Conservation (phyloP, 2,329 filamentous ascomycete species). For the Aspergillus costaricaensis region DNA sequence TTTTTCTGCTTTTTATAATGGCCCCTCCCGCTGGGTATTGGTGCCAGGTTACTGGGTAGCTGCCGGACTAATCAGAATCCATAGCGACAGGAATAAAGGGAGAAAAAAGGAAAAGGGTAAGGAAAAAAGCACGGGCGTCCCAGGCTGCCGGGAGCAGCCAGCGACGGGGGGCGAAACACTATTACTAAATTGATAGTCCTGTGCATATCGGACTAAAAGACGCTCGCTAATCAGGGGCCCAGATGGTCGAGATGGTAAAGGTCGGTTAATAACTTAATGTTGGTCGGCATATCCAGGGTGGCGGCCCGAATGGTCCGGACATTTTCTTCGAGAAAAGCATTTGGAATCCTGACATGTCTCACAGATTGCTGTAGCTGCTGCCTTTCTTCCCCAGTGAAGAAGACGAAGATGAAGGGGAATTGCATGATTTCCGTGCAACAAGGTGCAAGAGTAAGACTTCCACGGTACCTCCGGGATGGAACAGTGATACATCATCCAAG, state of each 20-base stretch:
- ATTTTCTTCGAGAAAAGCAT: not conserved
- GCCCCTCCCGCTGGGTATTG: not conserved
- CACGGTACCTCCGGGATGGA: not conserved
- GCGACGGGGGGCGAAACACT: conserved; percentile 1
- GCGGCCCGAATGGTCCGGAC: not conserved
- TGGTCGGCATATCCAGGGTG: not conserved
- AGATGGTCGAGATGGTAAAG: not conserved
- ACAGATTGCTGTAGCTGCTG: not conserved
- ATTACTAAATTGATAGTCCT: not conserved
- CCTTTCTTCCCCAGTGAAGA: too few species aligned
- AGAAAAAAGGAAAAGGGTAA: not conserved
- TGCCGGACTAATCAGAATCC: not conserved
- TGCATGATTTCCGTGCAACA: not conserved
- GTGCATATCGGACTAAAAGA: not conserved
- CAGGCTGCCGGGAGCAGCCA: conserved; percentile 20
- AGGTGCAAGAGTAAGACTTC: not conserved
- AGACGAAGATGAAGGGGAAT: too few species aligned
- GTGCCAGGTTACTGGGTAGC: not conserved
- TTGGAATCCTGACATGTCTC: not conserved
- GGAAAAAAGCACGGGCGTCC: conserved; percentile 23
- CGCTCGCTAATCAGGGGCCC: conserved; percentile 4
- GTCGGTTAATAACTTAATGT: not conserved
- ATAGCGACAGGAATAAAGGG: not conserved
- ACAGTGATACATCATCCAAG: not conserved
- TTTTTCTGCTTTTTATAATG: not conserved